Percentiles rank a stretch among this genome's conserved stretches.
Conservation (phyloP, 208 protist genomes). For the Jaenimonas drosophilae region DNA sequence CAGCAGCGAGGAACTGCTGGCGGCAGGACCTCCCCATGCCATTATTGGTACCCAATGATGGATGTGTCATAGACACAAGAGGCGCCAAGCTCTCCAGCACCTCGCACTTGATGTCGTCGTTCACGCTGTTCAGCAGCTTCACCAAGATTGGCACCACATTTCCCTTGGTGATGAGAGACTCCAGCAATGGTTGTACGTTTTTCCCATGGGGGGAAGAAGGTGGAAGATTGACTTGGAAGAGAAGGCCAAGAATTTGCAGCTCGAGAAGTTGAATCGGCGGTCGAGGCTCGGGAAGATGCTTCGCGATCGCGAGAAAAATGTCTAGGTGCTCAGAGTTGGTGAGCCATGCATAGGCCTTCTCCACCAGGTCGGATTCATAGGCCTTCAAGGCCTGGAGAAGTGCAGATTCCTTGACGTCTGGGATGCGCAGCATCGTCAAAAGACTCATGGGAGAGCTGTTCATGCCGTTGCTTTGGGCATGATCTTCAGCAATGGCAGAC, state of each 20-base stretch:
- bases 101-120: constrained; percentile 88
- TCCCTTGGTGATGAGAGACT: constrained; percentile 37
- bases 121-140: constrained; percentile 79
- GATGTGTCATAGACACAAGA: constrained; percentile 31
- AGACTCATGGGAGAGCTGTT: too few species aligned
- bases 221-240: constrained; percentile 36
- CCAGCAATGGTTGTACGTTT: constrained; percentile 21
- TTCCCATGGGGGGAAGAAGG: constrained; percentile 15
- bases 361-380: constrained; percentile 50
- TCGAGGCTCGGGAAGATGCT: constrained; percentile 60
- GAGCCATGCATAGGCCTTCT: constrained; percentile 21
- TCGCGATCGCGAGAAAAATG: constrained; percentile 39
- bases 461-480: too few species aligned
- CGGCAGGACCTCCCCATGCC: constrained; percentile 18
- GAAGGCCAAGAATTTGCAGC: constrained; percentile 45
- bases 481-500: too few species aligned
- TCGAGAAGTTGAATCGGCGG: constrained; percentile 70
- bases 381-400: constrained; percentile 62
- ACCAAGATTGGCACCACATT: constrained; percentile 34
- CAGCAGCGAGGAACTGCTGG: constrained; percentile 51
- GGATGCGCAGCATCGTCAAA: constrained; percentile 51
- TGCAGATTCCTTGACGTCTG: constrained; percentile 68
- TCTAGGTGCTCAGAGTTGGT: constrained; percentile 22
- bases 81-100: constrained; percentile 65
- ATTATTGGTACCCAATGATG: constrained; percentile 3